phyloP scores from a whole-genome alignment of 257 asterid genomes.

The Lantana camara region DNA sequence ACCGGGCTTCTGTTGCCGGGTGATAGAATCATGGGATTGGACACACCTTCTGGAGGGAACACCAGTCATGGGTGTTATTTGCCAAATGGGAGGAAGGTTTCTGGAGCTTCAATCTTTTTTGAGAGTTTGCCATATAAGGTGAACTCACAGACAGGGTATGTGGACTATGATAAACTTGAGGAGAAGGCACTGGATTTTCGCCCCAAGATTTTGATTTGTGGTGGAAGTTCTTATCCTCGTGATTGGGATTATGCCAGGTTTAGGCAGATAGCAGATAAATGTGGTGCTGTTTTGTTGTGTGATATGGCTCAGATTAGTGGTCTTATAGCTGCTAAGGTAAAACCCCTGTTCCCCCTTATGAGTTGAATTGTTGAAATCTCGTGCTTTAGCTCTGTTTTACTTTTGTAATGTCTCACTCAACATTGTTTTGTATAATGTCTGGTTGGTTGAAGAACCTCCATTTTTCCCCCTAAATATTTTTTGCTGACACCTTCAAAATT shows the following conservation, averaged over 20 bases:
- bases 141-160: constrained; percentile 83
- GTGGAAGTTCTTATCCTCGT: constrained; percentile 89
- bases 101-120: constrained; percentile 94
- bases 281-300: constrained; percentile 90
- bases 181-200: constrained; percentile 96
- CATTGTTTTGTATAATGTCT: background rate
- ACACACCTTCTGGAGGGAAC: constrained; percentile 97
- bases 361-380: background rate
- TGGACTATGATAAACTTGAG: constrained; percentile 94
- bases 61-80: constrained; percentile 95
- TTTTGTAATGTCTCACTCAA: background rate
- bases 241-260: constrained; percentile 87
- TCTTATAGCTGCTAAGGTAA: constrained; percentile 95
- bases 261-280: constrained; percentile 79
- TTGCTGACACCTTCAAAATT: background rate
- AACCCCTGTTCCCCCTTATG: constrained; percentile 1
- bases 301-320: constrained; percentile 99
- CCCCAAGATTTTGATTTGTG: constrained; percentile 95
- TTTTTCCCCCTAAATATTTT: background rate
- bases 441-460: constrained; percentile 20
- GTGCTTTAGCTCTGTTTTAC: constrained; percentile 3
- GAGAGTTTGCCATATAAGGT: constrained; percentile 93
- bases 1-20: constrained; percentile 90
- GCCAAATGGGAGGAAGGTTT: constrained; percentile 94
- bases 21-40: constrained; percentile 98